These are phyloP conservation scores for Rhododendron molle DNA, from an alignment of 148 eudicot species.

Conservation along the genomic window DNA sequence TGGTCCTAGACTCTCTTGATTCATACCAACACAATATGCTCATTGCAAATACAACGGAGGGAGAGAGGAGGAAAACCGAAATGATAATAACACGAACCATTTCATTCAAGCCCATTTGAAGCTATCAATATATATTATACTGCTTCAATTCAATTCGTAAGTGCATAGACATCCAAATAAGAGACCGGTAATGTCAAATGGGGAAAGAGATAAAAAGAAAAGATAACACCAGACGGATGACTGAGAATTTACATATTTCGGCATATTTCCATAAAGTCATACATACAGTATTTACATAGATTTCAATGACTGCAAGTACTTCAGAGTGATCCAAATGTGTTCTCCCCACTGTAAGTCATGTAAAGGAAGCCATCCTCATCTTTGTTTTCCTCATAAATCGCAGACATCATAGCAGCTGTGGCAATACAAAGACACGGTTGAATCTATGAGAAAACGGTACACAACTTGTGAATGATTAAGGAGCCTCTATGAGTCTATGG, in stretches of 20 bases:
- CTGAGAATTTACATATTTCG: conserved; percentile 11
- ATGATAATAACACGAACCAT: neutral
- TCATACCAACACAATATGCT: neutral
- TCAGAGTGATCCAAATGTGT: conserved; percentile 60
- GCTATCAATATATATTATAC: neutral
- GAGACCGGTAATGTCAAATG: neutral
- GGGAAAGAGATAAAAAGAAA: neutral
- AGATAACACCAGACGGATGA: neutral
- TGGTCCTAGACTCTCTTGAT: too few relatives aligned
- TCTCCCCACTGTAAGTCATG: conserved; percentile 99
- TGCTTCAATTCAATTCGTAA: neutral
- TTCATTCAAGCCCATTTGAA: neutral
- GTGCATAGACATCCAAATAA: neutral
- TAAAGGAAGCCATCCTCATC: conserved; percentile 97
- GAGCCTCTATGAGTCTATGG: neutral
- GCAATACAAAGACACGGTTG: neutral
- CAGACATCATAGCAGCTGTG: conserved; percentile 92
- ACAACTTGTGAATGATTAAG: neutral
- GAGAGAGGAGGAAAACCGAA: neutral
- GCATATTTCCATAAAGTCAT: conserved; percentile 14
- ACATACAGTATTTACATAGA: conserved; percentile 46
- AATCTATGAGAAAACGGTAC: neutral
- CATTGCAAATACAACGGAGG: neutral
- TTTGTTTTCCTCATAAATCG: conserved; percentile 94
- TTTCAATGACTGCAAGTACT: conserved; percentile 1